phyloP scores from a whole-genome alignment of 2,329 filamentous ascomycete species.

The Grosmannia huntii region DNA sequence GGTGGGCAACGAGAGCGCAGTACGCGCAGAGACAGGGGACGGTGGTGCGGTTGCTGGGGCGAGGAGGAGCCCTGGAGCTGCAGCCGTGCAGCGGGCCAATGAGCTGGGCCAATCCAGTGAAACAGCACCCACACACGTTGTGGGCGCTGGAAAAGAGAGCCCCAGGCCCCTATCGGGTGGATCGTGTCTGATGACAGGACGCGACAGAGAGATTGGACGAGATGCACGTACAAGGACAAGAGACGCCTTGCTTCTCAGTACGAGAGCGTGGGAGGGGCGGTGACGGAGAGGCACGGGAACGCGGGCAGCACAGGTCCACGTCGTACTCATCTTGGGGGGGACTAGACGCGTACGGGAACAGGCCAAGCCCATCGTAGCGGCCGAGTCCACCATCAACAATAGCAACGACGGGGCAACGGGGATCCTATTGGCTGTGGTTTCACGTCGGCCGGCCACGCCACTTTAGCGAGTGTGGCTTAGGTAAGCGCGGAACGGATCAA shows the following conservation, averaged over 20 bases:
- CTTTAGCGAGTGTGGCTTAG: neutral
- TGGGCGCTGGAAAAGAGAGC: neutral
- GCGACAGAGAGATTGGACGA: neutral
- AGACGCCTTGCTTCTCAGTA: neutral
- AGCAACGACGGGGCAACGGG: conserved; percentile 45
- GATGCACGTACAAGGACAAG: neutral
- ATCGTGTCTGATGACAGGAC: neutral
- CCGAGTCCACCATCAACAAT: conserved; percentile 31
- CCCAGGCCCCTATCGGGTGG: neutral
- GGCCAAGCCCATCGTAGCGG: conserved; percentile 3
- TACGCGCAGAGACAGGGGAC: neutral
- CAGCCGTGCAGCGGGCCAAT: neutral
- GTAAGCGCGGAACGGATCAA: conserved; percentile 1
- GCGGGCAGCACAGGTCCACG: neutral
- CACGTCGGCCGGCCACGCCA: no score
- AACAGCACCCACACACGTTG: neutral
- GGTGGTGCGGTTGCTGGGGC: conserved; percentile 3
- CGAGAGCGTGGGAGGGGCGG: neutral
- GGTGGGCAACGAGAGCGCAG: neutral
- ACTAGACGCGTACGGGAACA: neutral
- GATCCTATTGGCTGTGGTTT: conserved; percentile 27
- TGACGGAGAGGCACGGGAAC: neutral
- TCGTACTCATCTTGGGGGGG: neutral
- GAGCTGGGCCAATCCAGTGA: neutral
- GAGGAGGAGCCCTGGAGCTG: neutral